phyloP scores from a whole-genome alignment of 306 rosid genomes.

The Pterocarpus macrocarpus region DNA sequence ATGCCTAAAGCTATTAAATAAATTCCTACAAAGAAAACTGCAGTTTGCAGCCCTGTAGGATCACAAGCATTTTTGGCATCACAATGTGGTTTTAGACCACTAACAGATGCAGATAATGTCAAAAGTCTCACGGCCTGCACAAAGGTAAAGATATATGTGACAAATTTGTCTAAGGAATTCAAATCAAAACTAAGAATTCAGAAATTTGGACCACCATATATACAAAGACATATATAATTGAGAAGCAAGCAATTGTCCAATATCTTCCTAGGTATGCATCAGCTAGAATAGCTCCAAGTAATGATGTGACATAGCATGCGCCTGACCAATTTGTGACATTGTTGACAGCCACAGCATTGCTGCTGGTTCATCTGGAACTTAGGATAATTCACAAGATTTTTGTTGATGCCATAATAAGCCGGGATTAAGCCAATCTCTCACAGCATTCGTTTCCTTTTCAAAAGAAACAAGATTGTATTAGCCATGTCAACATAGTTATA shows the following conservation, averaged over 20 bases:
- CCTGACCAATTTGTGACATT: constrained; percentile 47
- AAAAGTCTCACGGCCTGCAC: constrained; percentile 55
- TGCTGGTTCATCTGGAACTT: constrained; percentile 53
- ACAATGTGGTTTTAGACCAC: constrained; percentile 57
- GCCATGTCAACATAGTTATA: no score
- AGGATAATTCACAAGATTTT: constrained; percentile 71
- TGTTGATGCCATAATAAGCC: constrained; percentile 60
- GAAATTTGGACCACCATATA: constrained; percentile 17
- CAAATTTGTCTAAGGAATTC: not conserved
- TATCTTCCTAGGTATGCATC: constrained; percentile 76
- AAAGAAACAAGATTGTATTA: not conserved
- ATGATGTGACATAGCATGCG: constrained; percentile 25
- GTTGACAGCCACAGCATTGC: constrained; percentile 54
- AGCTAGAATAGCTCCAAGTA: constrained; percentile 76
- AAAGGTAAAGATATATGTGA: not conserved
- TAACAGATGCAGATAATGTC: constrained; percentile 56
- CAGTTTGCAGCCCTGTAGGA: constrained; percentile 43
- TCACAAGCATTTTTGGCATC: constrained; percentile 48
- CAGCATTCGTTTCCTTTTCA: constrained; percentile 66
- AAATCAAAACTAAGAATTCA: not conserved
- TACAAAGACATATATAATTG: constrained; percentile 62
- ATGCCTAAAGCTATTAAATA: constrained; percentile 64
- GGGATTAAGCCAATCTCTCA: constrained; percentile 68
- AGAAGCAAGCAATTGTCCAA: constrained; percentile 71
- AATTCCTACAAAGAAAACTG: constrained; percentile 49